Percentiles rank a stretch among this genome's conserved stretches.
Evolutionary conservation across 306 rosid genomes (phyloP).

Genomic region (Sphenostylis stenocarpa): DNA sequence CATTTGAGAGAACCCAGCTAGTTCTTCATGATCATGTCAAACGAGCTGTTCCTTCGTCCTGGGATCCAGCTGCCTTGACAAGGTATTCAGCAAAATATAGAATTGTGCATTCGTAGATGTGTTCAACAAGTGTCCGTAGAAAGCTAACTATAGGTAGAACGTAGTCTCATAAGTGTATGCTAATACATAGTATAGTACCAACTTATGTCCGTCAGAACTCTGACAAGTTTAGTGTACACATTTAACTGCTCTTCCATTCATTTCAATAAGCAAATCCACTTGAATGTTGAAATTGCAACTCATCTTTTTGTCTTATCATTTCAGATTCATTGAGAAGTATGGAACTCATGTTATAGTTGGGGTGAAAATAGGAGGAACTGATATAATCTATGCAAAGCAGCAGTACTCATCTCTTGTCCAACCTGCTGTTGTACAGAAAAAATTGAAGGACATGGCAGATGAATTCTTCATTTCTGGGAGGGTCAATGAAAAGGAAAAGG

Average conservation of each 20-base stretch:
- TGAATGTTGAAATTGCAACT: not conserved
- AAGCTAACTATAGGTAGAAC: not conserved
- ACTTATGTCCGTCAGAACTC: not conserved
- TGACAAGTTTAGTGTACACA: not conserved
- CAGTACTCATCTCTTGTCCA: slow-evolving; percentile 68
- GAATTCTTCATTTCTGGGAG: slow-evolving; percentile 41
- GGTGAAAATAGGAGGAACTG: slow-evolving; percentile 76
- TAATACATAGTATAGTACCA: not conserved
- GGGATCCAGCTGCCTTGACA: slow-evolving; percentile 87
- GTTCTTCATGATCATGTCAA: slow-evolving; percentile 63
- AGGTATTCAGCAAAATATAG: slow-evolving; percentile 45
- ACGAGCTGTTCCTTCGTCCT: slow-evolving; percentile 77
- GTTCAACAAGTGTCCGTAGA: not conserved
- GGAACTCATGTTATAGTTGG: slow-evolving; percentile 86
- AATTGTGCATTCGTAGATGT: not conserved
- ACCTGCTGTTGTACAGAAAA: slow-evolving; percentile 65
- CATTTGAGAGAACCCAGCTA: slow-evolving; percentile 66
- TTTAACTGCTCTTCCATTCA: slow-evolving; percentile 9
- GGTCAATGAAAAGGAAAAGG: slow-evolving; percentile 45
- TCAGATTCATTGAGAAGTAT: slow-evolving; percentile 69
- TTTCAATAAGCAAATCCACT: not conserved
- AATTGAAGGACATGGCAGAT: slow-evolving; percentile 74
- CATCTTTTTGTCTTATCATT: slow-evolving; percentile 22
- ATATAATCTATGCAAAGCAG: slow-evolving; percentile 70
- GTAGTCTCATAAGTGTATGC: not conserved